Percentiles rank a stretch among this genome's conserved stretches.
Evolutionary conservation across 805 yeast genomes (phyloP).

Genomic region (Saccharomycopsis guyanensis): DNA sequence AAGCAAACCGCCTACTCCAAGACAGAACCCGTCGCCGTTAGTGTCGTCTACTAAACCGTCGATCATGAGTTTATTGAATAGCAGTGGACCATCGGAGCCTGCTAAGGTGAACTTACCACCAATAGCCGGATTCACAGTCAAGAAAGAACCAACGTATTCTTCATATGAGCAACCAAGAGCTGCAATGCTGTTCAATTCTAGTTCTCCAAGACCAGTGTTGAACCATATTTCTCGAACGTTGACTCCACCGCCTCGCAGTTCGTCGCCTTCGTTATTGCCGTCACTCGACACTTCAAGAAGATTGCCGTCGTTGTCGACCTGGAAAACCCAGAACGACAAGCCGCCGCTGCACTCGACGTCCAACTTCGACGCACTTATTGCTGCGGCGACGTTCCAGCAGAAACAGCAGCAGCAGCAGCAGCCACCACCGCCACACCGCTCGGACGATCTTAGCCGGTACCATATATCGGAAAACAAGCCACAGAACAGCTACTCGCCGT

Average conservation of each 20-base stretch:
- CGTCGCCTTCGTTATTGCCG: not conserved
- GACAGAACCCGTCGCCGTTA: conserved; percentile 5
- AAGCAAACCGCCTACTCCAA: not conserved
- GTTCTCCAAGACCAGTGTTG: conserved; percentile 5
- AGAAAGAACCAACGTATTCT: not conserved
- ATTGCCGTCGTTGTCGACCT: not conserved
- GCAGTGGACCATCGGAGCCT: not conserved
- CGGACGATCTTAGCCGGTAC: conserved; percentile 4
- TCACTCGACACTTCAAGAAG: not conserved
- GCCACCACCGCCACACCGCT: not conserved
- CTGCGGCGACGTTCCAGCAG: conserved; percentile 8
- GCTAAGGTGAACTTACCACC: conserved; percentile 15
- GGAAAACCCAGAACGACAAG: not conserved
- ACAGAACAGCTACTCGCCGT: not conserved
- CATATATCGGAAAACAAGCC: conserved; percentile 1
- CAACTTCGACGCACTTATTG: conserved; percentile 6
- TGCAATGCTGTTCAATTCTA: conserved; percentile 6
- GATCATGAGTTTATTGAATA: conserved; percentile 16
- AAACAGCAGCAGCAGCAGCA: conserved; percentile 12
- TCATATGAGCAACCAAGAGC: conserved; percentile 6
- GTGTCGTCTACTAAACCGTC: conserved; percentile 7
- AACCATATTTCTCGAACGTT: conserved; percentile 1
- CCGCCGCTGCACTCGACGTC: conserved; percentile 1
- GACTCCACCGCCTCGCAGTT: not conserved
- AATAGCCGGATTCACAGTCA: not conserved